These are phyloP conservation scores for Psilocybe cubensis DNA, from an alignment of 768 basidiomycete genomes.

Conservation along the genomic window DNA sequence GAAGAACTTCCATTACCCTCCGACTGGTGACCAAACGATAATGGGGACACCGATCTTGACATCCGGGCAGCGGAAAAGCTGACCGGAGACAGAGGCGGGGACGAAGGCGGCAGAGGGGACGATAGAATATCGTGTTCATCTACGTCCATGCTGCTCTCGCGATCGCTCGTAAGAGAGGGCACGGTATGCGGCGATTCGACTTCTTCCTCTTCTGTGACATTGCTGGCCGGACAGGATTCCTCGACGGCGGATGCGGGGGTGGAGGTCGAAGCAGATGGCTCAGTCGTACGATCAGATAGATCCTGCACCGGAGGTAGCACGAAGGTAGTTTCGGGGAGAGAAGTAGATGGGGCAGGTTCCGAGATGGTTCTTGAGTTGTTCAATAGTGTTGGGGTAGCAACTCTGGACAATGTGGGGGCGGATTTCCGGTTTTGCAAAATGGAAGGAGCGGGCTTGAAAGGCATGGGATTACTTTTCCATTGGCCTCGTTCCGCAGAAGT, in stretches of 20 bases:
- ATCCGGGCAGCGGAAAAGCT: slow-evolving; percentile 38
- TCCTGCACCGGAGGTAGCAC: slow-evolving; percentile 7
- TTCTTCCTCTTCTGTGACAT: slow-evolving; percentile 10
- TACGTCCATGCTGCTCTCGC: slow-evolving; percentile 33
- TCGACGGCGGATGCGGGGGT: not conserved
- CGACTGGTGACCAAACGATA: slow-evolving; percentile 22
- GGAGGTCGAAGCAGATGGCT: slow-evolving; percentile 9
- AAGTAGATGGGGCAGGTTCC: slow-evolving; percentile 37
- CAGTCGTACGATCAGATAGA: slow-evolving; percentile 13
- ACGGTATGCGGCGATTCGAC: slow-evolving; percentile 22
- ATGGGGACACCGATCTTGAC: slow-evolving; percentile 38
- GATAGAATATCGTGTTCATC: slow-evolving; percentile 29
- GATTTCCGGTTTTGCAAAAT: slow-evolving; percentile 35
- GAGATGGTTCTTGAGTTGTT: slow-evolving; percentile 36
- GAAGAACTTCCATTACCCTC: slow-evolving; percentile 19
- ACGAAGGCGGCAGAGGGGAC: slow-evolving; percentile 44
- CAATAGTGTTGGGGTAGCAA: slow-evolving; percentile 29
- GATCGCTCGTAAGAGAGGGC: slow-evolving; percentile 34
- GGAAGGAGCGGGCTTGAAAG: slow-evolving; percentile 30
- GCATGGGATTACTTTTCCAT: slow-evolving; percentile 57
- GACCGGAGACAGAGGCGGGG: slow-evolving; percentile 48
- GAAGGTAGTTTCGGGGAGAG: slow-evolving; percentile 15
- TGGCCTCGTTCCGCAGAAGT: slow-evolving; percentile 62
- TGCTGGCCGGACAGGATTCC: not conserved
- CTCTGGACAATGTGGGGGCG: slow-evolving; percentile 34